A percentile compares a stretch with the other conserved stretches of the same genome.
Conservation (phyloP, 371 early-diverging fungal species). For the Catenaria anguillulae region DNA sequence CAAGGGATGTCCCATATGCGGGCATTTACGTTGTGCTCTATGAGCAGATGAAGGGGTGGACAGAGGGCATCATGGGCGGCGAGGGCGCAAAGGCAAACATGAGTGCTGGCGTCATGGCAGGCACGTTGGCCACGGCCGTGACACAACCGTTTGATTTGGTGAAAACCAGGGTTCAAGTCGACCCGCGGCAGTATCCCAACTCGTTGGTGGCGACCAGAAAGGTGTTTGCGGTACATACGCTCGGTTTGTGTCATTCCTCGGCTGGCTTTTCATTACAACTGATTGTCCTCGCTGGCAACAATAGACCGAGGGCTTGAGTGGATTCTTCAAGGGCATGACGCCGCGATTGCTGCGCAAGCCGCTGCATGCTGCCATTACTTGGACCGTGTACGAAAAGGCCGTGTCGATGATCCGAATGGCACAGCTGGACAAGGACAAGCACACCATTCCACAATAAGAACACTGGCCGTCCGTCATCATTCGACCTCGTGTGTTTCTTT, state of each 20-base stretch:
- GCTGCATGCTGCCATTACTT: slow-evolving; percentile 75
- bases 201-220: slow-evolving; percentile 42
- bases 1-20: slow-evolving; percentile 89
- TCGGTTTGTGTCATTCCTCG: too few relatives aligned
- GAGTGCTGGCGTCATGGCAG: not conserved
- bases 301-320: slow-evolving; percentile 52
- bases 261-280: too few relatives aligned
- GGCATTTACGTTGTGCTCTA: slow-evolving; percentile 90
- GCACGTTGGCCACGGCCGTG: slow-evolving; percentile 11
- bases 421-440: too few relatives aligned
- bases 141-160: slow-evolving; percentile 79
- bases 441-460: too few relatives aligned
- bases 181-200: slow-evolving; percentile 54
- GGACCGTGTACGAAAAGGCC: slow-evolving; percentile 82
- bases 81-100: not conserved
- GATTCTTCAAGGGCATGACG: slow-evolving; percentile 72
- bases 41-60: slow-evolving; percentile 46
- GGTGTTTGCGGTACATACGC: slow-evolving; percentile 36
- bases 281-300: too few relatives aligned
- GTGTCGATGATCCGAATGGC: too few relatives aligned
- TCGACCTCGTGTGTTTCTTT: too few relatives aligned
- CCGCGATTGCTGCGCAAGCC: slow-evolving; percentile 76
- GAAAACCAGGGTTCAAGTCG: slow-evolving; percentile 81
- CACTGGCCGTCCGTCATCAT: too few relatives aligned
- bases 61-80: not conserved